phyloP scores from a whole-genome alignment of 257 asterid species.

The Vinca minor region DNA sequence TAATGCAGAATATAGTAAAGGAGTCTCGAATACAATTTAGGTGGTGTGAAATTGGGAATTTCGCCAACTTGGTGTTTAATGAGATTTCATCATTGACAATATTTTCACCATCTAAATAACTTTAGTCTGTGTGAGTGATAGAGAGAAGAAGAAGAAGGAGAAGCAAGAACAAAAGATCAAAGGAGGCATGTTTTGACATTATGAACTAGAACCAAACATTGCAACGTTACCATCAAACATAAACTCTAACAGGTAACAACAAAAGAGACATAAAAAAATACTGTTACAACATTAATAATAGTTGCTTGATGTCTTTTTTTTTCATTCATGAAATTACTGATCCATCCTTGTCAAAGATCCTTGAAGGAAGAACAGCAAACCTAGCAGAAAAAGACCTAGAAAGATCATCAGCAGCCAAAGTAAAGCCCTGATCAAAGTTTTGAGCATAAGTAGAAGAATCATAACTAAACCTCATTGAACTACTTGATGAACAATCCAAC shows the following conservation, averaged over 20 bases:
- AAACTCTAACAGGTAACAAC: too few relatives aligned
- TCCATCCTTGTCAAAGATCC: constrained; percentile 41
- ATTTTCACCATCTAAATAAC: too few relatives aligned
- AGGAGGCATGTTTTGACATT: neutral
- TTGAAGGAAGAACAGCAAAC: constrained; percentile 58
- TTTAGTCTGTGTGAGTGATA: too few relatives aligned
- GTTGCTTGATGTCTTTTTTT: neutral
- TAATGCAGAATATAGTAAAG: too few relatives aligned
- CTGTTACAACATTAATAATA: neutral
- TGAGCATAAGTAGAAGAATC: constrained; percentile 57
- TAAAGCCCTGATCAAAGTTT: constrained; percentile 57
- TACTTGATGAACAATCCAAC: constrained; percentile 26
- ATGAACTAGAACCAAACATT: neutral
- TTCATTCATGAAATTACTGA: constrained; percentile 25
- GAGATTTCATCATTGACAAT: too few relatives aligned
- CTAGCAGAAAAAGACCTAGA: constrained; percentile 70
- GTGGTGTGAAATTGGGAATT: too few relatives aligned
- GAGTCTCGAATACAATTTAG: too few relatives aligned
- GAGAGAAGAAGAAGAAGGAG: neutral
- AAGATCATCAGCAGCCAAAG: constrained; percentile 35
- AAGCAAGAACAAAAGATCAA: neutral
- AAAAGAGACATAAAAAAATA: neutral
- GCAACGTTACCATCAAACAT: neutral
- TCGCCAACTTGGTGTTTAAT: too few relatives aligned
- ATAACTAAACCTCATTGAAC: constrained; percentile 49